These are phyloP conservation scores for Lepidium aucheri DNA, from an alignment of 345 rosid genomes.

Conservation along the genomic window DNA sequence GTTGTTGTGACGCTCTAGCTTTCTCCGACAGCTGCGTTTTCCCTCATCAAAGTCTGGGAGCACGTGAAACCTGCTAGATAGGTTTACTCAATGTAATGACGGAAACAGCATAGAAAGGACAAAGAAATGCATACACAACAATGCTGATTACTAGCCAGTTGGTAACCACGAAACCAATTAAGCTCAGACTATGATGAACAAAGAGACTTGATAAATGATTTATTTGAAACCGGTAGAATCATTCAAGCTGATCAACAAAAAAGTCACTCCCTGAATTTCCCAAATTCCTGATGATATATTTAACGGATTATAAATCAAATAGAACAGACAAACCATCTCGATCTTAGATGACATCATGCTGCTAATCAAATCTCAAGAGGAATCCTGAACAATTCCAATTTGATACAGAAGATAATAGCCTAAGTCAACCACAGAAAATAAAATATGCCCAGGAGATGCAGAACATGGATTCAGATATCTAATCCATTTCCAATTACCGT, in stretches of 20 bases:
- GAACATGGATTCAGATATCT: background rate
- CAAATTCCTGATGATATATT: background rate
- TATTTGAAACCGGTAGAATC: background rate
- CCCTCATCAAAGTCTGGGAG: constrained; percentile 88
- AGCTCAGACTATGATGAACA: background rate
- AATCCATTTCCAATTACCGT: background rate
- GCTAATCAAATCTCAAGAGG: background rate
- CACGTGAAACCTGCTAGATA: constrained; percentile 64
- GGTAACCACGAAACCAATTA: background rate
- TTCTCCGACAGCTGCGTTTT: constrained; percentile 85
- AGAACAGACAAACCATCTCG: background rate
- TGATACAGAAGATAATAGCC: background rate
- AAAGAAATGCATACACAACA: background rate
- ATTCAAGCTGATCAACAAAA: background rate
- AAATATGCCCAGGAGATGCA: background rate
- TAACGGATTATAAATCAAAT: constrained; percentile 1
- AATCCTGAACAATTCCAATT: background rate
- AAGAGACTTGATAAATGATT: background rate
- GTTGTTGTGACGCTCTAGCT: constrained; percentile 87
- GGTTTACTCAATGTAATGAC: background rate
- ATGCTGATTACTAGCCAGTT: background rate
- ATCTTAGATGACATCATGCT: background rate
- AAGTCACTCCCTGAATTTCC: background rate
- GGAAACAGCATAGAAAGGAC: background rate
- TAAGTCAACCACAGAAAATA: constrained; percentile 5